Evolutionary conservation across 1,284 basidiomycete species (phyloP).

Genomic region (Ganoderma sinense): DNA sequence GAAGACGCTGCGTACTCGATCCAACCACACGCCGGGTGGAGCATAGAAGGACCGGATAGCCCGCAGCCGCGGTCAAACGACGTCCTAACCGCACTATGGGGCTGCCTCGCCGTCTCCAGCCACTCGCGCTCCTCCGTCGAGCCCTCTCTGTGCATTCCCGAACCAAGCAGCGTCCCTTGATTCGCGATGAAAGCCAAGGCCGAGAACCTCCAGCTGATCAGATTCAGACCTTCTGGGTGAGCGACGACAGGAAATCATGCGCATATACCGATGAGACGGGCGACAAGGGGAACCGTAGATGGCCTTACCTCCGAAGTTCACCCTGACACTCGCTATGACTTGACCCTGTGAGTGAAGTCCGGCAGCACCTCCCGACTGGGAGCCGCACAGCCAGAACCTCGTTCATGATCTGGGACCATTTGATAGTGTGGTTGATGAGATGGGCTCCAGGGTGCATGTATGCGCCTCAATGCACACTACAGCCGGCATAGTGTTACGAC

Average conservation of each 20-base stretch:
- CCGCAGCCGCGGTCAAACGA: neutral
- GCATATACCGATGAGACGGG: neutral
- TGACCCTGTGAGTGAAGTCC: neutral
- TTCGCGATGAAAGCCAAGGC: neutral
- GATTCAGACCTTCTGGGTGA: neutral
- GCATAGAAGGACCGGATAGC: neutral
- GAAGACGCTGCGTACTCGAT: too few species aligned
- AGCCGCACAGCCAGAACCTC: too few species aligned
- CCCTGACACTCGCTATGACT: neutral
- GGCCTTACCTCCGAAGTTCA: neutral
- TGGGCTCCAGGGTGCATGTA: too few species aligned
- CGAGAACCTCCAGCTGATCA: neutral
- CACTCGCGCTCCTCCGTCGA: slow-evolving; percentile 59
- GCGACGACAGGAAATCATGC: neutral
- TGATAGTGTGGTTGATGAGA: too few species aligned
- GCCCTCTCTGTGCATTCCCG: slow-evolving; percentile 45
- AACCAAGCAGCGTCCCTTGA: neutral
- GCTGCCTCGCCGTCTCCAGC: slow-evolving; percentile 55
- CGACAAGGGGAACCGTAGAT: neutral
- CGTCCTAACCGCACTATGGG: slow-evolving; percentile 35
- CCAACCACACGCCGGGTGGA: neutral
- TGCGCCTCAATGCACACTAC: too few species aligned
- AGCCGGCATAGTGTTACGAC: too few species aligned
- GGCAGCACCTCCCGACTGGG: too few species aligned
- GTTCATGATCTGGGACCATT: too few species aligned